phyloP scores from a whole-genome alignment of 2,329 filamentous ascomycete species.

The Aspergillus sp. region DNA sequence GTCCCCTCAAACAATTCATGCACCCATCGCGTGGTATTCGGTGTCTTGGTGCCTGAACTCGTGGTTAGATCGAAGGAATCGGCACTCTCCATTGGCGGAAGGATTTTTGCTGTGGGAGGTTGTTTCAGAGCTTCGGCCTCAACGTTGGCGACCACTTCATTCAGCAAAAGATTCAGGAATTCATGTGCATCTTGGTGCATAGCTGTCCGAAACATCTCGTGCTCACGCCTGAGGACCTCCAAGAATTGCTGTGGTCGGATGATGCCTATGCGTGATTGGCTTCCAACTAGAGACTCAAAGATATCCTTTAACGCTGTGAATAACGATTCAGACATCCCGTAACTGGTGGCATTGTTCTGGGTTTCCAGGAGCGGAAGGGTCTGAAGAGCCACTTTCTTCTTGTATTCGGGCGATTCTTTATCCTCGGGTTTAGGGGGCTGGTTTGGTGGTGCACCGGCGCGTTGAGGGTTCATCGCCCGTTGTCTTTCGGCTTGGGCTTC shows the following conservation, averaged over 20 bases:
- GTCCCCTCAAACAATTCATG: slow-evolving; percentile 95
- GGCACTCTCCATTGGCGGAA: slow-evolving; percentile 45
- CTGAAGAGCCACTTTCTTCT: slow-evolving; percentile 90
- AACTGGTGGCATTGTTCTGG: slow-evolving; percentile 68
- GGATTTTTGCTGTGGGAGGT: slow-evolving; percentile 29
- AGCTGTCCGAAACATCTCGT: slow-evolving; percentile 93
- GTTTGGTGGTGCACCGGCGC: slow-evolving; percentile 45
- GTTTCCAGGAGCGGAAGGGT: slow-evolving; percentile 81
- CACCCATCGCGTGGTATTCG: slow-evolving; percentile 76
- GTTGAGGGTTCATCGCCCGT: slow-evolving; percentile 33
- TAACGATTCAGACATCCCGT: slow-evolving; percentile 89
- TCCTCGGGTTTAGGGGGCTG: slow-evolving; percentile 69
- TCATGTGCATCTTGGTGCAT: slow-evolving; percentile 99
- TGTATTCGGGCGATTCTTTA: slow-evolving; percentile 92
- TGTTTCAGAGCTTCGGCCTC: slow-evolving; percentile 62
- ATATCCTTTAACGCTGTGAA: slow-evolving; percentile 96
- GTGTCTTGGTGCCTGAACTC: slow-evolving; percentile 44
- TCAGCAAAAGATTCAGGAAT: slow-evolving; percentile 89
- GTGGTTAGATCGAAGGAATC: slow-evolving; percentile 45
- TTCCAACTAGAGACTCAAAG: slow-evolving; percentile 80
- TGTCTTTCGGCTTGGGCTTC: slow-evolving; percentile 40
- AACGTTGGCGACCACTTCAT: slow-evolving; percentile 89
- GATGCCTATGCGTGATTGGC: slow-evolving; percentile 74
- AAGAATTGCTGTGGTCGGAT: slow-evolving; percentile 87
- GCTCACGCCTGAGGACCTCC: slow-evolving; percentile 85